These are phyloP conservation scores for Onygenales sp. DNA, from an alignment of 2,329 filamentous ascomycete genomes.

Conservation along the genomic window DNA sequence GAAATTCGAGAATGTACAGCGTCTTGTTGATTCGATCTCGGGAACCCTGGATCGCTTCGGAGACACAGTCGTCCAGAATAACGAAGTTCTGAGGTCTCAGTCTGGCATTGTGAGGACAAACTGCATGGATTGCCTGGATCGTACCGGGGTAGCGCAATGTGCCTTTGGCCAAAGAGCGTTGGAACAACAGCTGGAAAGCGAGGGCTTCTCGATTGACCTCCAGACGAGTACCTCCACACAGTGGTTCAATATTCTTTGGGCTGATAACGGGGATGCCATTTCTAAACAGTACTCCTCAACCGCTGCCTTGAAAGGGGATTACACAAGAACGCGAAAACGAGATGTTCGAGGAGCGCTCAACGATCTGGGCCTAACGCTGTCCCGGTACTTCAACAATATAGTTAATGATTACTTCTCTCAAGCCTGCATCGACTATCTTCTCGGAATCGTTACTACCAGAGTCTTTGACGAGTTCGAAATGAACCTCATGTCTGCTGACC, in stretches of 20 bases:
- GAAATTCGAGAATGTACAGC: constrained; percentile 91
- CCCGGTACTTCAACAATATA: constrained; percentile 68
- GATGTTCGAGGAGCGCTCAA: constrained; percentile 87
- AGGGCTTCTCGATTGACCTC: constrained; percentile 66
- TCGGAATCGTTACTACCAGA: constrained; percentile 74
- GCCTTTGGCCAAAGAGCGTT: constrained; percentile 78
- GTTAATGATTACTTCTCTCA: constrained; percentile 98
- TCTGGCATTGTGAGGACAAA: constrained; percentile 81
- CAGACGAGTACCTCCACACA: constrained; percentile 68
- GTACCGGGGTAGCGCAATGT: constrained; percentile 92
- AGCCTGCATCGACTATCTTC: constrained; percentile 84
- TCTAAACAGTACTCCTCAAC: constrained; percentile 95
- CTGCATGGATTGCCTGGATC: constrained; percentile 96
- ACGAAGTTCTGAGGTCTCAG: constrained; percentile 43
- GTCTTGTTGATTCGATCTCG: constrained; percentile 62
- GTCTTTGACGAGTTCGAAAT: constrained; percentile 93
- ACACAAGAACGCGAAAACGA: constrained; percentile 80
- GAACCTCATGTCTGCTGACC: constrained; percentile 87
- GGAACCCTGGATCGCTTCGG: constrained; percentile 59
- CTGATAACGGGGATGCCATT: constrained; percentile 93
- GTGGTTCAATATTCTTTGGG: constrained; percentile 97
- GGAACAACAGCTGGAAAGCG: constrained; percentile 64
- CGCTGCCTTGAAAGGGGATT: constrained; percentile 92
- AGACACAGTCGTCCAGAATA: constrained; percentile 53
- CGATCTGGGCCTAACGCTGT: constrained; percentile 81